Percentiles rank a stretch among this genome's conserved stretches.
phyloP scores from a whole-genome alignment of 805 yeast species.

The Kodamaea lidongshanica region DNA sequence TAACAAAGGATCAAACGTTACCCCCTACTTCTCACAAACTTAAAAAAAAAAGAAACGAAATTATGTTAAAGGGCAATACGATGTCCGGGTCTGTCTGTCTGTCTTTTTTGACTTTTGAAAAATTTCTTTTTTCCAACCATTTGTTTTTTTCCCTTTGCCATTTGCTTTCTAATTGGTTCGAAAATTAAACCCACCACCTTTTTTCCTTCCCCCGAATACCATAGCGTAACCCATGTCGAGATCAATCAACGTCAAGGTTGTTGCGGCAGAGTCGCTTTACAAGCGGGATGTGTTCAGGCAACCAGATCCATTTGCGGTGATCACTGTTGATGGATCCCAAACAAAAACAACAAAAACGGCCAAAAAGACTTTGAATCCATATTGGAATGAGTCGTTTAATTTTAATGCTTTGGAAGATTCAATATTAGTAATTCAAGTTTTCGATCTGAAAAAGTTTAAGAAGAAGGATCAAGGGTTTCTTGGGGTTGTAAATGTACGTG shows the following conservation, averaged over 20 bases:
- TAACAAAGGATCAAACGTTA: too few species aligned
- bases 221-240: slow-evolving; percentile 8
- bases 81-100: too few species aligned
- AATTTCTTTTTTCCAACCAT: too few species aligned
- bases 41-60: too few species aligned
- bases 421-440: slow-evolving; percentile 85
- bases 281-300: slow-evolving; percentile 92
- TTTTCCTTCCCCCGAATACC: too few species aligned
- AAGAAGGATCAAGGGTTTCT: slow-evolving; percentile 97
- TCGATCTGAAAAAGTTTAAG: slow-evolving; percentile 95
- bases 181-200: too few species aligned
- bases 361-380: slow-evolving; percentile 89
- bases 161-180: too few species aligned
- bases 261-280: slow-evolving; percentile 93
- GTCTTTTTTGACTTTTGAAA: too few species aligned
- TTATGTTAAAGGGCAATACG: too few species aligned
- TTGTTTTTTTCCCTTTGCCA: too few species aligned
- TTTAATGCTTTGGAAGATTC: slow-evolving; percentile 76
- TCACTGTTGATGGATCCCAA: slow-evolving; percentile 96
- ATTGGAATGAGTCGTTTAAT: slow-evolving; percentile 91
- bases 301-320: slow-evolving; percentile 97
- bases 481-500: slow-evolving; percentile 88
- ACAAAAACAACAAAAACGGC: slow-evolving; percentile 93
- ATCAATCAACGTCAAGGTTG: slow-evolving; percentile 60
- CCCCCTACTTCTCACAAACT: too few species aligned